Evolutionary conservation across 1,284 basidiomycete genomes (phyloP).

Genomic region (Paramarasmius palmivorus): DNA sequence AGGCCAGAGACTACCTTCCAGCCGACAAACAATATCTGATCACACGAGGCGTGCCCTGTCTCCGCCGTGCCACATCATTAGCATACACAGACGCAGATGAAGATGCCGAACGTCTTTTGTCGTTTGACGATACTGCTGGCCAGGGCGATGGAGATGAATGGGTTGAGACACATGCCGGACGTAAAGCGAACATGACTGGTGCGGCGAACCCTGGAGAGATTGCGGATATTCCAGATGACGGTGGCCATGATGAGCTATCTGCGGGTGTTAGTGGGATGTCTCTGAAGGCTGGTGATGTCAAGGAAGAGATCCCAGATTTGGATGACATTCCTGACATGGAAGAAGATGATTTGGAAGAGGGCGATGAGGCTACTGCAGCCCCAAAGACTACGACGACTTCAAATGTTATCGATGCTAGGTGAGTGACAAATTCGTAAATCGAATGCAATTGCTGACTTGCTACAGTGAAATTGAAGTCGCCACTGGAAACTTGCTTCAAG

Average conservation of each 20-base stretch:
- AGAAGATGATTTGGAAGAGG: conserved; percentile 79
- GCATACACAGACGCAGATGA: conserved; percentile 95
- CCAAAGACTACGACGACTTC: conserved; percentile 39
- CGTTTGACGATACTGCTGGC: conserved; percentile 61
- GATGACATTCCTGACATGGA: conserved; percentile 95
- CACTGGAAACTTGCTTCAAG: conserved; percentile 86
- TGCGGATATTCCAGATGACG: conserved; percentile 82
- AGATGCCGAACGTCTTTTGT: conserved; percentile 88
- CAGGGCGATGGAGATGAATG: conserved; percentile 74
- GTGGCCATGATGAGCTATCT: conserved; percentile 44
- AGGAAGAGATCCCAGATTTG: conserved; percentile 15
- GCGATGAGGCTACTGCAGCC: conserved; percentile 81
- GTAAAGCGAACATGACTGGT: conserved; percentile 52
- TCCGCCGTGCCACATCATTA: conserved; percentile 87
- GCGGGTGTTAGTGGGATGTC: conserved; percentile 44
- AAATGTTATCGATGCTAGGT: conserved; percentile 42
- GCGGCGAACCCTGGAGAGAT: conserved; percentile 61
- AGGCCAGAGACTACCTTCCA: conserved; percentile 90
- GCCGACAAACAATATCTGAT: conserved; percentile 96
- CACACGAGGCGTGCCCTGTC: conserved; percentile 89
- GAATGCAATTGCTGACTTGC: background rate
- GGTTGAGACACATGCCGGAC: conserved; percentile 85
- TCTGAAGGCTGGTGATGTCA: conserved; percentile 32
- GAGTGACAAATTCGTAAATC: conserved; percentile 16
- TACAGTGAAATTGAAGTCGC: conserved; percentile 59